Percentiles rank a stretch among this genome's conserved stretches.
phyloP scores from a whole-genome alignment of 257 asterid species.

The Cinchona pubescens region DNA sequence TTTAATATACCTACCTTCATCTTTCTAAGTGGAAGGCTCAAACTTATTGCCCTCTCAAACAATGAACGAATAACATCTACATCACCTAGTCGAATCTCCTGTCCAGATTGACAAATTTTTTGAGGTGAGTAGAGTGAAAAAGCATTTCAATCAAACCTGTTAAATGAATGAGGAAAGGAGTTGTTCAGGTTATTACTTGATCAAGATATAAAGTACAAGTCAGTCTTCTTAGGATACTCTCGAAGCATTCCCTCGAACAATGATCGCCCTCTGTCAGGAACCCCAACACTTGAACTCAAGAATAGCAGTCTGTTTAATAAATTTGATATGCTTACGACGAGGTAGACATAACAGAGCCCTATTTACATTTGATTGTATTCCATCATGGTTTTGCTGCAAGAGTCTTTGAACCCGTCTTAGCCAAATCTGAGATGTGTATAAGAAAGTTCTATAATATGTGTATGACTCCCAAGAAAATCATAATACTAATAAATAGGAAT shows the following conservation, averaged over 20 bases:
- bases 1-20: conserved; percentile 60
- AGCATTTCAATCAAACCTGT: not conserved
- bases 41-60: conserved; percentile 86
- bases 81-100: conserved; percentile 86
- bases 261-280: conserved; percentile 90
- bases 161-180: too few species aligned
- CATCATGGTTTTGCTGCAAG: conserved; percentile 55
- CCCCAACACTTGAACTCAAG: conserved; percentile 82
- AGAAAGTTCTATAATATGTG: not conserved
- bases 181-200: conserved; percentile 47
- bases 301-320: conserved; percentile 74
- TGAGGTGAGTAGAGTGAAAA: conserved; percentile 1
- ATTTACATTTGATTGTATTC: conserved; percentile 56
- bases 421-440: conserved; percentile 63
- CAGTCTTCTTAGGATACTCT: conserved; percentile 91
- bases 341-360: conserved; percentile 79
- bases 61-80: conserved; percentile 70
- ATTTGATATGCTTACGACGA: conserved; percentile 70
- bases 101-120: conserved; percentile 25
- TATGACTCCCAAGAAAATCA: not conserved
- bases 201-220: conserved; percentile 84
- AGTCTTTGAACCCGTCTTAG: conserved; percentile 54
- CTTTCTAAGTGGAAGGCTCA: conserved; percentile 80
- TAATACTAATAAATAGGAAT: not conserved
- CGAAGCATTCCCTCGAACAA: conserved; percentile 78